Percentiles rank a stretch among this genome's conserved stretches.
Evolutionary conservation across 1,139 yeast genomes (phyloP).

Genomic region (Suhomyces terraborum): DNA sequence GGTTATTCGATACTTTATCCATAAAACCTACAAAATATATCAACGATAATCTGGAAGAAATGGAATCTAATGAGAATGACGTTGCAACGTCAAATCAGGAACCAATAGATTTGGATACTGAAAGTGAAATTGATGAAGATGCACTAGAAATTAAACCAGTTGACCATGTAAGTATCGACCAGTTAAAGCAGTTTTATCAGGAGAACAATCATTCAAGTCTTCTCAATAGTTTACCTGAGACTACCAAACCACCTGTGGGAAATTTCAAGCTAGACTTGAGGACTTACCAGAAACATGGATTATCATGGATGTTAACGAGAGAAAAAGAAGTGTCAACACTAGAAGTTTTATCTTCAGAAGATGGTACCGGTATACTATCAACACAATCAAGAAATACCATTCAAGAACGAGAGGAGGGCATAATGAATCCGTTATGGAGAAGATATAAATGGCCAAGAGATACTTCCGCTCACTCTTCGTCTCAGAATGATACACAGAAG

Average conservation of each 20-base stretch:
- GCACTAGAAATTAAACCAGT: constrained; percentile 26
- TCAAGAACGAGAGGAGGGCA: constrained; percentile 44
- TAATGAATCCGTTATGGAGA: constrained; percentile 87
- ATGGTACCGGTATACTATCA: constrained; percentile 26
- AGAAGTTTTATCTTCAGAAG: constrained; percentile 29
- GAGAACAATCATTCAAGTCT: constrained; percentile 59
- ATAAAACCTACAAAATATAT: constrained; percentile 18
- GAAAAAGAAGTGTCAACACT: constrained; percentile 55
- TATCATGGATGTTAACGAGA: constrained; percentile 78
- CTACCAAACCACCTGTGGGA: constrained; percentile 55
- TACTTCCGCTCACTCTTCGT: constrained; percentile 23
- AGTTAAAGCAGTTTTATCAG: constrained; percentile 72
- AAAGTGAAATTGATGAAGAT: constrained; percentile 17
- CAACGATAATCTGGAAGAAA: constrained; percentile 4
- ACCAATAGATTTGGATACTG: constrained; percentile 14
- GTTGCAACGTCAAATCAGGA: constrained; percentile 6
- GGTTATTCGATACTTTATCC: constrained; percentile 53
- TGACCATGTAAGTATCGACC: constrained; percentile 64
- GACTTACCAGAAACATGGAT: constrained; percentile 76
- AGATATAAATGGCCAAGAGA: constrained; percentile 73
- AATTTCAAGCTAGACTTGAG: constrained; percentile 61
- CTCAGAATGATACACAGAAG: background rate
- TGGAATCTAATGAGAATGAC: background rate
- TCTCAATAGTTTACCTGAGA: constrained; percentile 57
- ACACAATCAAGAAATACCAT: constrained; percentile 33